A percentile compares a stretch with the other conserved stretches of the same genome.
Conservation (phyloP, 805 yeast genomes). For the Saturnispora quitensis region DNA sequence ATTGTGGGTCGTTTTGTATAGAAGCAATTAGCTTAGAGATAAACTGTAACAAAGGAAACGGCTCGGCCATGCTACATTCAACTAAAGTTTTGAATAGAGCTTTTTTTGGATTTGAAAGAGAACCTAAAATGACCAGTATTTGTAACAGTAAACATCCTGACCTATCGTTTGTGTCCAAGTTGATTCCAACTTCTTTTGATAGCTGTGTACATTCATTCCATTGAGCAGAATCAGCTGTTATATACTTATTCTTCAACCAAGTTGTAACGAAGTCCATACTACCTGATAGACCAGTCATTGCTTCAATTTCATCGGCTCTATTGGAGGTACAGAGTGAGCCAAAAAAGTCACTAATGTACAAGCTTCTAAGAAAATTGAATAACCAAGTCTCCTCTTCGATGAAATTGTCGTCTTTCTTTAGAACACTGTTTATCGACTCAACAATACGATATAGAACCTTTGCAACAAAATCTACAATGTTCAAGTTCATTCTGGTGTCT, state of each 20-base stretch:
- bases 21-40: background rate
- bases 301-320: conserved; percentile 21
- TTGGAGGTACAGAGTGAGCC: conserved; percentile 12
- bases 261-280: conserved; percentile 11
- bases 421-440: conserved; percentile 20
- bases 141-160: conserved; percentile 2
- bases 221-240: conserved; percentile 1
- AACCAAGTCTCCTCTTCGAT: conserved; percentile 25
- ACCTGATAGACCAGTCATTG: conserved; percentile 14
- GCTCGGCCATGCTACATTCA: conserved; percentile 12
- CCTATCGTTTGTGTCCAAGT: background rate
- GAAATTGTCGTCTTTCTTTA: background rate
- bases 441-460: conserved; percentile 36
- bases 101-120: conserved; percentile 10
- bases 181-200: conserved; percentile 10
- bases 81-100: conserved; percentile 11
- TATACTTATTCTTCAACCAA: conserved; percentile 5
- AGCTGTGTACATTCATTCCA: conserved; percentile 6
- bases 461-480: conserved; percentile 37
- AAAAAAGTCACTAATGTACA: conserved; percentile 12
- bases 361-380: conserved; percentile 7
- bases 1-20: background rate
- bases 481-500: conserved; percentile 36
- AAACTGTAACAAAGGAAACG: conserved; percentile 10
- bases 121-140: conserved; percentile 7